A percentile compares a stretch with the other conserved stretches of the same genome.
phyloP scores from a whole-genome alignment of 2,329 filamentous ascomycete genomes.

The Scedosporium apiospermum region DNA sequence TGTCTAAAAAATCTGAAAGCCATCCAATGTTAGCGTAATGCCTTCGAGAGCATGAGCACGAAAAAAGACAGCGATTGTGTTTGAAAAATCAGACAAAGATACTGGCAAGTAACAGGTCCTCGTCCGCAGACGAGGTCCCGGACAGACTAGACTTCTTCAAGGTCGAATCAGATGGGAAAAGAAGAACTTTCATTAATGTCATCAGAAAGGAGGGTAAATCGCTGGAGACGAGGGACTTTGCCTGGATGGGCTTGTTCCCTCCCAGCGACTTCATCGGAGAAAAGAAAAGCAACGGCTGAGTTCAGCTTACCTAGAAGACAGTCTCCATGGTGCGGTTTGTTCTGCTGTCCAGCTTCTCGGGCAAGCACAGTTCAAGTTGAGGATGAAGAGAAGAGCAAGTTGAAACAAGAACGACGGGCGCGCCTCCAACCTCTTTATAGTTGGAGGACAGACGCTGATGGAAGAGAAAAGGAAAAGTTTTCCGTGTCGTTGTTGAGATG shows the following conservation, averaged over 20 bases:
- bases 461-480: not conserved
- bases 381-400: not conserved
- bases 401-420: not conserved
- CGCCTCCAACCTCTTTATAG: not conserved
- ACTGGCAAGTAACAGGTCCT: slow-evolving; percentile 81
- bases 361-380: not conserved
- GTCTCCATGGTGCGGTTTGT: not conserved
- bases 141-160: slow-evolving; percentile 67
- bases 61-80: slow-evolving; percentile 6
- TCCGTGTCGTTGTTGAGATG: not conserved
- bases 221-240: slow-evolving; percentile 19
- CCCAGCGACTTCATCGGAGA: not conserved
- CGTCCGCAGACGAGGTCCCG: slow-evolving; percentile 48
- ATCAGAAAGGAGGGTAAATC: slow-evolving; percentile 40
- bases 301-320: not conserved
- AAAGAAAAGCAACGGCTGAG: not conserved
- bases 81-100: slow-evolving; percentile 60
- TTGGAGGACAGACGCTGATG: not conserved
- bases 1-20: not conserved
- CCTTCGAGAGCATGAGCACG: slow-evolving; percentile 9
- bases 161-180: slow-evolving; percentile 84
- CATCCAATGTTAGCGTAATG: slow-evolving; percentile 2
- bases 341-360: too few relatives aligned
- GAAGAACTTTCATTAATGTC: slow-evolving; percentile 68
- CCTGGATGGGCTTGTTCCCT: not conserved